These are phyloP conservation scores for Grosmannia clavigera DNA, from an alignment of 2,329 filamentous ascomycete species.

Conservation along the genomic window DNA sequence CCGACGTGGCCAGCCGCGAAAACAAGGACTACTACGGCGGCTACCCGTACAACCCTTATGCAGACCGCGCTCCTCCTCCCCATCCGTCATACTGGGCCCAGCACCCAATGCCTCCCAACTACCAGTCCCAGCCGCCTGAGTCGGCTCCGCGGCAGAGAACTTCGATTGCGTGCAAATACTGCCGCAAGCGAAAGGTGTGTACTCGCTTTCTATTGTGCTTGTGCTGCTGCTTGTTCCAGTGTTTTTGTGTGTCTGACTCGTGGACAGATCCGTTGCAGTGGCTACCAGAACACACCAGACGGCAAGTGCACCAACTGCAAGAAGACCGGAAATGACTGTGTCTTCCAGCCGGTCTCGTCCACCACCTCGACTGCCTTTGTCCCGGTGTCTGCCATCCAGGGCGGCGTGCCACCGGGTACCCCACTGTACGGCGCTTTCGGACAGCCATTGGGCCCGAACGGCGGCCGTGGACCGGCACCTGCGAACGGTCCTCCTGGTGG, in stretches of 20 bases:
- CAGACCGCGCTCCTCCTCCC: slow-evolving; percentile 6
- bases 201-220: background rate
- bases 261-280: slow-evolving; percentile 45
- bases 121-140: slow-evolving; percentile 27
- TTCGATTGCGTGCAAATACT: slow-evolving; percentile 48
- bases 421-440: slow-evolving; percentile 46
- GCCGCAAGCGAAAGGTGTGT: slow-evolving; percentile 45
- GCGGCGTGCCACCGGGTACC: slow-evolving; percentile 43
- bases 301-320: slow-evolving; percentile 50
- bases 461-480: slow-evolving; percentile 9
- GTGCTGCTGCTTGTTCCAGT: background rate
- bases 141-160: slow-evolving; percentile 45
- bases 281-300: slow-evolving; percentile 44
- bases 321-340: slow-evolving; percentile 48
- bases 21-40: slow-evolving; percentile 10
- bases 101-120: slow-evolving; percentile 15
- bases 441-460: slow-evolving; percentile 30
- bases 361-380: slow-evolving; percentile 43
- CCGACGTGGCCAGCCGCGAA: slow-evolving; percentile 8
- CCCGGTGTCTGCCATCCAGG: slow-evolving; percentile 44
- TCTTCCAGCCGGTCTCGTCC: slow-evolving; percentile 47
- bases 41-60: slow-evolving; percentile 13
- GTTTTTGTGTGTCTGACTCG: slow-evolving; percentile 11
- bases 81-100: slow-evolving; percentile 9
- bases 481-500: slow-evolving; percentile 8